These are phyloP conservation scores for Hymenoscyphus salicellus DNA, from an alignment of 2,329 filamentous ascomycete genomes.

Conservation along the genomic window DNA sequence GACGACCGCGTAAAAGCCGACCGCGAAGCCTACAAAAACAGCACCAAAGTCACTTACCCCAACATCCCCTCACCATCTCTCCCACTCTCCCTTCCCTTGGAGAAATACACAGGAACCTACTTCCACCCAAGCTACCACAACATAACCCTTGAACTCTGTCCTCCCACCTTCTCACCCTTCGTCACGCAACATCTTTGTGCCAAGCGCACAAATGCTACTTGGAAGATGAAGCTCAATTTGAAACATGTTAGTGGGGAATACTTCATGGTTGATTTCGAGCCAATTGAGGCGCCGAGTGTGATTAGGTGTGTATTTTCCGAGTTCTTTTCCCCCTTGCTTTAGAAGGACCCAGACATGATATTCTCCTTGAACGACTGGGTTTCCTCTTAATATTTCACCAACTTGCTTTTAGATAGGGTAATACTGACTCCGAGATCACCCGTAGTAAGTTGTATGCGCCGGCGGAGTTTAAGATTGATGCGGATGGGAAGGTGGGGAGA, in stretches of 20 bases:
- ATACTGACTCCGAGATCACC: too few relatives aligned
- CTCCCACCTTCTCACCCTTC: not conserved
- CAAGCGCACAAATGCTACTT: slow-evolving; percentile 12
- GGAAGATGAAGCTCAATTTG: slow-evolving; percentile 21
- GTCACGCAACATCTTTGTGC: slow-evolving; percentile 1
- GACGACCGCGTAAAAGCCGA: slow-evolving; percentile 21
- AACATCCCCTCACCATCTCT: slow-evolving; percentile 37
- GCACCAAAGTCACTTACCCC: slow-evolving; percentile 40
- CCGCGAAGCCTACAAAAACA: slow-evolving; percentile 32
- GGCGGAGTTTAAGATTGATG: slow-evolving; percentile 29
- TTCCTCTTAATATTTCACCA: too few relatives aligned
- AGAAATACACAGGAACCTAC: slow-evolving; percentile 43
- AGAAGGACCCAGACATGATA: too few relatives aligned
- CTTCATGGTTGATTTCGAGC: slow-evolving; percentile 28
- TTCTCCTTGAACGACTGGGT: too few relatives aligned
- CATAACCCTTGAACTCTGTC: slow-evolving; percentile 22
- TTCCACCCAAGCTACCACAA: slow-evolving; percentile 43
- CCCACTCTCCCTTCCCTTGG: slow-evolving; percentile 38
- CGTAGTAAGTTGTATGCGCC: slow-evolving; percentile 19
- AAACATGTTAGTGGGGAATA: slow-evolving; percentile 33
- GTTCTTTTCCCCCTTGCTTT: too few relatives aligned
- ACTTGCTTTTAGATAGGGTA: too few relatives aligned
- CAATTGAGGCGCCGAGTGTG: slow-evolving; percentile 9
- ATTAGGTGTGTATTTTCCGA: not conserved
- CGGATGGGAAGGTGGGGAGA: slow-evolving; percentile 21